Conservation (phyloP, 2,329 filamentous ascomycete genomes). For the Pseudopyricularia cyperi region DNA sequence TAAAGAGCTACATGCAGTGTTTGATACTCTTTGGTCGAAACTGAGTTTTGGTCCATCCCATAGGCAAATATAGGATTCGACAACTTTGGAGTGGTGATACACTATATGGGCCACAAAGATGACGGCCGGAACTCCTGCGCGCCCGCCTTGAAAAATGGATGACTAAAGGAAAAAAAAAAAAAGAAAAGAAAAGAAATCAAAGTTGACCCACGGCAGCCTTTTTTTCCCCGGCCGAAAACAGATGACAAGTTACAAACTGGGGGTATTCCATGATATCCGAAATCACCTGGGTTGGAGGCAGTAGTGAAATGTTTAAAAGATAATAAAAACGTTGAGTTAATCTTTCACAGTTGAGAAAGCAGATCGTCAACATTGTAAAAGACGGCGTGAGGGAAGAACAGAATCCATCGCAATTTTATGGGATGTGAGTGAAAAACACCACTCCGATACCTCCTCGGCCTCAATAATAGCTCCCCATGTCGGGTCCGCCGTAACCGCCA, state of each 20-base stretch:
- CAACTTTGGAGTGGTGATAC: too few species aligned
- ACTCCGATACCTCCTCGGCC: neutral
- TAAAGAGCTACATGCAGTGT: too few species aligned
- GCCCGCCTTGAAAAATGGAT: too few species aligned
- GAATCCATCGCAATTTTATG: neutral
- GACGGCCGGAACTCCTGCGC: too few species aligned
- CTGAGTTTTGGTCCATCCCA: too few species aligned
- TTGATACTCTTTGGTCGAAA: too few species aligned
- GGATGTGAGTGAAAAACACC: neutral
- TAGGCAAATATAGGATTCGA: too few species aligned
- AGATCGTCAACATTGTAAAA: neutral
- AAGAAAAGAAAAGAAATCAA: too few species aligned
- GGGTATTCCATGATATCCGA: neutral
- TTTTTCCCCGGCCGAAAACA: neutral
- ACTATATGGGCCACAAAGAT: too few species aligned
- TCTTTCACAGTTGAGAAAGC: neutral
- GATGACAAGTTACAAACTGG: neutral
- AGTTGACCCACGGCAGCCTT: neutral
- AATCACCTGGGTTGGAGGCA: too few species aligned
- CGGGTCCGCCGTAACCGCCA: neutral
- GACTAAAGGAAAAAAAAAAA: too few species aligned
- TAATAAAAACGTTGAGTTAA: neutral
- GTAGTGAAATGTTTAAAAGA: too few species aligned
- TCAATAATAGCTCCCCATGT: constrained; percentile 2
- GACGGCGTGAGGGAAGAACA: neutral